phyloP scores from a whole-genome alignment of 1,284 basidiomycete genomes.

The Trametes sp. region DNA sequence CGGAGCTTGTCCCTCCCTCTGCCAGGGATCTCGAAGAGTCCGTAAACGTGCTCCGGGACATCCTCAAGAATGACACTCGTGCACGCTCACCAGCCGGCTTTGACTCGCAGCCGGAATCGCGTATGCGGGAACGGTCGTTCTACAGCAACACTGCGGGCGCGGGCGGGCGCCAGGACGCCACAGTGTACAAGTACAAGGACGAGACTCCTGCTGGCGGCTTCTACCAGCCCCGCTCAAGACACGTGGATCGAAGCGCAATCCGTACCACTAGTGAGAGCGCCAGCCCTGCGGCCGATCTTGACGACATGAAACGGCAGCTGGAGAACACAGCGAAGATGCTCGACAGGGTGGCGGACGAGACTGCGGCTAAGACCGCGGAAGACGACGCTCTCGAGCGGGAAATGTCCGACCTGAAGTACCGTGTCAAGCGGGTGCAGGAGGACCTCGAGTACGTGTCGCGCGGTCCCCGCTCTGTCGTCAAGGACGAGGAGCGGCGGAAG shows the following conservation, averaged over 20 bases:
- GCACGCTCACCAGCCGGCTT: slow-evolving; percentile 60
- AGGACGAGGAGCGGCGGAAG: slow-evolving; percentile 87
- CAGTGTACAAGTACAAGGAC: slow-evolving; percentile 91
- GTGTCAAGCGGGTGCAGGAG: slow-evolving; percentile 89
- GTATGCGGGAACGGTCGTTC: slow-evolving; percentile 77
- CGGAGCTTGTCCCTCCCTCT: slow-evolving; percentile 93
- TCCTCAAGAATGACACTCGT: slow-evolving; percentile 87
- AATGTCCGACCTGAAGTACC: slow-evolving; percentile 87
- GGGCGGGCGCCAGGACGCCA: slow-evolving; percentile 82
- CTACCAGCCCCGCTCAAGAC: slow-evolving; percentile 89
- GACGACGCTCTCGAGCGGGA: slow-evolving; percentile 93
- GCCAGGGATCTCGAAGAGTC: slow-evolving; percentile 91
- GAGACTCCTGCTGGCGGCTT: slow-evolving; percentile 63
- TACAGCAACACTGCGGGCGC: slow-evolving; percentile 61
- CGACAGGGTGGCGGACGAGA: slow-evolving; percentile 74
- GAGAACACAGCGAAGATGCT: slow-evolving; percentile 86
- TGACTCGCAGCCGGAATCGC: slow-evolving; percentile 60
- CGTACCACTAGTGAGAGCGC: slow-evolving; percentile 78
- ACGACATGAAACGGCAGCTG: slow-evolving; percentile 89
- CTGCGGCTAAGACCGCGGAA: slow-evolving; percentile 69
- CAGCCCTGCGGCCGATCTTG: slow-evolving; percentile 77
- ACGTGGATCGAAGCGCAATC: slow-evolving; percentile 88
- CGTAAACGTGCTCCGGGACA: slow-evolving; percentile 90
- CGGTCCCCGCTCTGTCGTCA: slow-evolving; percentile 76
- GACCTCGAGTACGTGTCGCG: slow-evolving; percentile 92